A percentile compares a stretch with the other conserved stretches of the same genome.
Evolutionary conservation across 306 rosid genomes (phyloP).

Genomic region (Geum urbanum): DNA sequence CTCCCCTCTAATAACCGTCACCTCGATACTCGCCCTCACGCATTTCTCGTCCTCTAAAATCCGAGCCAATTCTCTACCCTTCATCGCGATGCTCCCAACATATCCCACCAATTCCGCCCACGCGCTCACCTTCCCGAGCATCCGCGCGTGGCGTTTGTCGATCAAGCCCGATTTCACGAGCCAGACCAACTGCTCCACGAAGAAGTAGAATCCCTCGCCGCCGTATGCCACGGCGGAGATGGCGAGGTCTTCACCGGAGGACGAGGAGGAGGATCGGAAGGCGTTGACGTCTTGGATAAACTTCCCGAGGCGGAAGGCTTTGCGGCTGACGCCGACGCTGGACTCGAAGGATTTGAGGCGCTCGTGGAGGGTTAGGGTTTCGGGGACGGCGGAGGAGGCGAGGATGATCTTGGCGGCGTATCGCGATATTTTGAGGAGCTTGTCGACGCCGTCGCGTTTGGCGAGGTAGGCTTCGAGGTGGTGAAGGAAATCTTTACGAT

Average conservation of each 20-base stretch:
- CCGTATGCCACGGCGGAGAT: constrained; percentile 60
- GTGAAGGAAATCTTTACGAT: constrained; percentile 50
- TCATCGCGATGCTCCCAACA: constrained; percentile 50
- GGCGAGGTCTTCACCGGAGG: constrained; percentile 29
- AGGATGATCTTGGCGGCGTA: constrained; percentile 71
- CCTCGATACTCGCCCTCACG: constrained; percentile 44
- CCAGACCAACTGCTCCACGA: constrained; percentile 84
- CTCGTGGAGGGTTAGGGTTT: constrained; percentile 38
- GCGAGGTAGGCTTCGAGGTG: constrained; percentile 80
- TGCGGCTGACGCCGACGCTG: constrained; percentile 81
- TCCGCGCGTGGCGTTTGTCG: constrained; percentile 34
- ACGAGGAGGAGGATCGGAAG: constrained; percentile 36
- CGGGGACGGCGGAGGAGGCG: constrained; percentile 51
- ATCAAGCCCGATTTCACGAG: constrained; percentile 68
- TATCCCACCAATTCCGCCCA: constrained; percentile 60
- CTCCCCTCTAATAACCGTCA: constrained; percentile 31
- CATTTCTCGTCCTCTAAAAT: constrained; percentile 52
- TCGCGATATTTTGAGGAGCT: constrained; percentile 79
- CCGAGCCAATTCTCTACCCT: constrained; percentile 47
- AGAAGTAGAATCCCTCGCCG: constrained; percentile 73
- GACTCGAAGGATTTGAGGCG: constrained; percentile 78
- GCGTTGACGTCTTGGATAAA: constrained; percentile 86
- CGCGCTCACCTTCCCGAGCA: constrained; percentile 41
- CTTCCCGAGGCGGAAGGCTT: constrained; percentile 85
- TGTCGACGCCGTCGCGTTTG: constrained; percentile 91